phyloP scores from a whole-genome alignment of 2,329 filamentous ascomycete genomes.

The Elsinoe batatas region DNA sequence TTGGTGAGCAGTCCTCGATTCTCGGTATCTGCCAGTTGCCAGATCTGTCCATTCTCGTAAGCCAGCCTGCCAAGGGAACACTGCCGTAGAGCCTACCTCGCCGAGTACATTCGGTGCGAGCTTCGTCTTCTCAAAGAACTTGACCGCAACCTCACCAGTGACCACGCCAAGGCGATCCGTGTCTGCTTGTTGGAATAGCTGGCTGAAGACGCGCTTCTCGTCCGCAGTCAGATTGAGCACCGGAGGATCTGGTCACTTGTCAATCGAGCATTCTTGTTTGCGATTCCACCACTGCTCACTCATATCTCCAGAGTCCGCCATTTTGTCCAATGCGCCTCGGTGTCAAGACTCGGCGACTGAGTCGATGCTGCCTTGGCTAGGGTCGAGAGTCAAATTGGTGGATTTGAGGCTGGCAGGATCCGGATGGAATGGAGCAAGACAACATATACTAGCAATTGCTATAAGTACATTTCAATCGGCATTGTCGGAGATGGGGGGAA shows the following conservation, averaged over 20 bases:
- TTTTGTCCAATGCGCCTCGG: background rate
- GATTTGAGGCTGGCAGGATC: background rate
- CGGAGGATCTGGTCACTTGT: conserved; percentile 22
- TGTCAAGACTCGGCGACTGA: background rate
- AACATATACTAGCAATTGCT: background rate
- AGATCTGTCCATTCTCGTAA: conserved; percentile 55
- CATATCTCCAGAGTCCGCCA: conserved; percentile 12
- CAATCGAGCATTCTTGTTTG: conserved; percentile 8
- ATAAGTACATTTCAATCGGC: background rate
- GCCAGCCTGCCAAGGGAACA: too few relatives aligned
- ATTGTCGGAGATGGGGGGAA: background rate
- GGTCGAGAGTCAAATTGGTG: background rate
- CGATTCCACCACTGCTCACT: conserved; percentile 3
- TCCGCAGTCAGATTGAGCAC: conserved; percentile 66
- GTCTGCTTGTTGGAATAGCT: conserved; percentile 88
- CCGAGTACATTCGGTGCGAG: conserved; percentile 77
- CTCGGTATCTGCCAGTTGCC: conserved; percentile 96
- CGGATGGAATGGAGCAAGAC: too few relatives aligned
- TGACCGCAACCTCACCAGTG: conserved; percentile 89
- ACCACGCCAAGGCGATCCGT: conserved; percentile 85
- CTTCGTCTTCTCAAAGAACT: conserved; percentile 95
- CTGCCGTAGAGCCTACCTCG: conserved; percentile 49
- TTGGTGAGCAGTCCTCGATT: conserved; percentile 91
- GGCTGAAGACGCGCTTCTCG: conserved; percentile 87
- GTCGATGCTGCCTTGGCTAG: background rate